Evolutionary conservation across 148 eudicot genomes (phyloP).

Genomic region (Rhododendron ovatum): DNA sequence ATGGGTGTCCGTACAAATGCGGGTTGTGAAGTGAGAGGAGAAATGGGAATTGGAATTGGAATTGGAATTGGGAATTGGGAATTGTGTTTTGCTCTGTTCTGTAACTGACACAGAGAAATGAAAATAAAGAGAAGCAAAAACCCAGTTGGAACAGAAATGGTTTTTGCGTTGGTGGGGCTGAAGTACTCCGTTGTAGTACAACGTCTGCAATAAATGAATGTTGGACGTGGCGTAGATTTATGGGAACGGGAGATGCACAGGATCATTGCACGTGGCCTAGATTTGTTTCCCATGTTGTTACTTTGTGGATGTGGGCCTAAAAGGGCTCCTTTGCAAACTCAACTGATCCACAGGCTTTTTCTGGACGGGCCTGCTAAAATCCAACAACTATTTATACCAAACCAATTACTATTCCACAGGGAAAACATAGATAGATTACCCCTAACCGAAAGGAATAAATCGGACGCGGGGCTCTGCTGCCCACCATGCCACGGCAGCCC

Average conservation of each 20-base stretch:
- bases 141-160: neutral
- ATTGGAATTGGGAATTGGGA: too few relatives aligned
- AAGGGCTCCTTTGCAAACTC: neutral
- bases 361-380: neutral
- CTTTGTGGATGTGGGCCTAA: neutral
- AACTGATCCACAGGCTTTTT: neutral
- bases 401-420: too few relatives aligned
- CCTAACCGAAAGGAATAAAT: too few relatives aligned
- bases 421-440: too few relatives aligned
- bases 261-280: neutral
- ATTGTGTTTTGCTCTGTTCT: neutral
- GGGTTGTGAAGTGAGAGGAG: too few relatives aligned
- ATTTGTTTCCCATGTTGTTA: neutral
- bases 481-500: too few relatives aligned
- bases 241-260: neutral
- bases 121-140: neutral
- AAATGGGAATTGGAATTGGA: too few relatives aligned
- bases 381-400: neutral
- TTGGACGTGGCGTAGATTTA: neutral
- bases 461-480: too few relatives aligned
- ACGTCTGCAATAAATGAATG: neutral
- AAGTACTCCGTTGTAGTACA: neutral
- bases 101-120: neutral
- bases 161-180: neutral
- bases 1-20: too few relatives aligned